Conservation (phyloP, 2,329 filamentous ascomycete genomes). For the Arthrobotrys iridis region DNA sequence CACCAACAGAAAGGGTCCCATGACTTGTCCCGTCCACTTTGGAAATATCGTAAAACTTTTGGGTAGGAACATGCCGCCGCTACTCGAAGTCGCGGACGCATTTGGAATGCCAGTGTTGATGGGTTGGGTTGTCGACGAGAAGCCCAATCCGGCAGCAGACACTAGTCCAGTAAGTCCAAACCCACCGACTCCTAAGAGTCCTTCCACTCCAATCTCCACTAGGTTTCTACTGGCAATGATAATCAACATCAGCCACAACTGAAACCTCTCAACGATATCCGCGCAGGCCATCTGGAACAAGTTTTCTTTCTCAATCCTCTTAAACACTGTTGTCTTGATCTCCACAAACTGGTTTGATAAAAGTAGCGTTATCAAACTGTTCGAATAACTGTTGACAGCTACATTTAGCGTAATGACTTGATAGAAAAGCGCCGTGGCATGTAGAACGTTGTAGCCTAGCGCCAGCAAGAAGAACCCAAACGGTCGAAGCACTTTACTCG, state of each 20-base stretch:
- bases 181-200: slow-evolving; percentile 64
- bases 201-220: slow-evolving; percentile 87
- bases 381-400: slow-evolving; percentile 97
- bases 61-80: slow-evolving; percentile 68
- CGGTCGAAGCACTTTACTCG: slow-evolving; percentile 88
- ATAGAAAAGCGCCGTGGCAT: slow-evolving; percentile 90
- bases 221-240: slow-evolving; percentile 97
- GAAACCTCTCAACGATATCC: slow-evolving; percentile 95
- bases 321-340: slow-evolving; percentile 98
- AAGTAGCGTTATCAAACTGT: slow-evolving; percentile 88
- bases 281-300: slow-evolving; percentile 95
- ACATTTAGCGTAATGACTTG: slow-evolving; percentile 98
- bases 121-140: not conserved
- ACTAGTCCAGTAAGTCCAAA: slow-evolving; percentile 60
- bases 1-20: slow-evolving; percentile 92
- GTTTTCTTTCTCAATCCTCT: slow-evolving; percentile 98
- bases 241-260: slow-evolving; percentile 95
- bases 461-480: slow-evolving; percentile 91
- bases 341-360: slow-evolving; percentile 99
- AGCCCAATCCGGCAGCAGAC: slow-evolving; percentile 53
- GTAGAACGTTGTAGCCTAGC: slow-evolving; percentile 84
- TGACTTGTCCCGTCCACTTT: slow-evolving; percentile 84
- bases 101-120: slow-evolving; percentile 58
- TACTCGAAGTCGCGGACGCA: slow-evolving; percentile 62
- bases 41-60: slow-evolving; percentile 91